These are phyloP conservation scores for Podospora pseudopauciseta DNA, from an alignment of 495 filamentous ascomycete genomes.

Conservation along the genomic window DNA sequence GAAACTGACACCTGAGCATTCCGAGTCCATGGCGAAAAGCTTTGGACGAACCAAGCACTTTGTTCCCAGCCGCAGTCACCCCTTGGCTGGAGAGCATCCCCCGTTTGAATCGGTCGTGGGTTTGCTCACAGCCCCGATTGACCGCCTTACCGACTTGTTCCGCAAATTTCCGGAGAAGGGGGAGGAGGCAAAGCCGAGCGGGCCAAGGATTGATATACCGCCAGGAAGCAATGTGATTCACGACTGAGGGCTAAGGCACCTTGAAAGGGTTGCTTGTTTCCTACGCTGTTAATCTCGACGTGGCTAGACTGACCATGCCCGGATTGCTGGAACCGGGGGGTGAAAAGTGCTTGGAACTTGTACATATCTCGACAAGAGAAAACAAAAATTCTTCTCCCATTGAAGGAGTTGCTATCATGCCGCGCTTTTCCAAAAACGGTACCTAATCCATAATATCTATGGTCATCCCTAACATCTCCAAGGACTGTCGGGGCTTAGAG, in stretches of 20 bases:
- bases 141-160: slow-evolving; percentile 2
- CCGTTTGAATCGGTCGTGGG: slow-evolving; percentile 12
- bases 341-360: neutral
- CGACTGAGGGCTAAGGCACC: neutral
- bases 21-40: slow-evolving; percentile 7
- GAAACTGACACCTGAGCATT: slow-evolving; percentile 6
- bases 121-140: slow-evolving; percentile 2
- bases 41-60: slow-evolving; percentile 5
- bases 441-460: too few species aligned
- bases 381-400: neutral
- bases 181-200: neutral
- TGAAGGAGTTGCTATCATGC: too few species aligned
- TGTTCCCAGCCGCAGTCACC: slow-evolving; percentile 7
- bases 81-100: slow-evolving; percentile 4
- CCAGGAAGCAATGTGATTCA: neutral
- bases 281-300: neutral
- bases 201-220: neutral
- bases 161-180: slow-evolving; percentile 9
- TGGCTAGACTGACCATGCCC: neutral
- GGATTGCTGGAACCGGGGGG: too few species aligned
- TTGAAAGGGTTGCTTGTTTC: neutral
- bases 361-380: neutral
- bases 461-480: too few species aligned
- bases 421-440: too few species aligned
- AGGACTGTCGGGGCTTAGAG: too few species aligned